phyloP scores from a whole-genome alignment of 2,329 filamentous ascomycete species.

The Alternaria consortialis region DNA sequence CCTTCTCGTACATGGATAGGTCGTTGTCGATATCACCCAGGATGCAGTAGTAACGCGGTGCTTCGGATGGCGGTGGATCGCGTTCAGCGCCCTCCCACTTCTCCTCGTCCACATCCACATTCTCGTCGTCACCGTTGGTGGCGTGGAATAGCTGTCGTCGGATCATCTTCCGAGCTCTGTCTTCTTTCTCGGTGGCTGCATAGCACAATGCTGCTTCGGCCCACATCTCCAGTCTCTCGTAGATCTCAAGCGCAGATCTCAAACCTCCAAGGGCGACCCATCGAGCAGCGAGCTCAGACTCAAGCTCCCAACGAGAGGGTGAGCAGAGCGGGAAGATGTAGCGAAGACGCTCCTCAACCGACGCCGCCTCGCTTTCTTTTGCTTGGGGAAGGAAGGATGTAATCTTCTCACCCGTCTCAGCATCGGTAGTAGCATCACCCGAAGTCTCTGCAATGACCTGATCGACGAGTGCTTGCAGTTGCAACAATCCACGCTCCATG shows the following conservation, averaged over 20 bases:
- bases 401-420: conserved; percentile 56
- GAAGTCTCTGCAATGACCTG: conserved; percentile 90
- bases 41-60: conserved; percentile 90
- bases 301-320: conserved; percentile 90
- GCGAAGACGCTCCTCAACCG: conserved; percentile 76
- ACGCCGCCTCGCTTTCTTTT: conserved; percentile 79
- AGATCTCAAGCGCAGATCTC: conserved; percentile 91
- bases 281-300: conserved; percentile 89
- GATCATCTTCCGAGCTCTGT: conserved; percentile 80
- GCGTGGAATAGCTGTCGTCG: conserved; percentile 80
- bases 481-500: conserved; percentile 85
- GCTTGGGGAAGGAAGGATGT: conserved; percentile 83
- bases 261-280: conserved; percentile 91
- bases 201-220: conserved; percentile 93
- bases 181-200: conserved; percentile 79
- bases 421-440: conserved; percentile 35
- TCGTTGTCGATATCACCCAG: conserved; percentile 87
- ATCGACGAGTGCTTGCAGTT: conserved; percentile 94
- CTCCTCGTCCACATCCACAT: conserved; percentile 56
- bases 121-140: conserved; percentile 56
- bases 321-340: conserved; percentile 87
- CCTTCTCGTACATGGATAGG: conserved; percentile 77
- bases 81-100: conserved; percentile 73
- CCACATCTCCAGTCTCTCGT: conserved; percentile 92
- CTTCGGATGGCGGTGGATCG: conserved; percentile 77